Evolutionary conservation across 768 basidiomycete genomes (phyloP), one percentile per base, ranked within the genome.

Genomic region (Termitomyces sp.): DNA sequence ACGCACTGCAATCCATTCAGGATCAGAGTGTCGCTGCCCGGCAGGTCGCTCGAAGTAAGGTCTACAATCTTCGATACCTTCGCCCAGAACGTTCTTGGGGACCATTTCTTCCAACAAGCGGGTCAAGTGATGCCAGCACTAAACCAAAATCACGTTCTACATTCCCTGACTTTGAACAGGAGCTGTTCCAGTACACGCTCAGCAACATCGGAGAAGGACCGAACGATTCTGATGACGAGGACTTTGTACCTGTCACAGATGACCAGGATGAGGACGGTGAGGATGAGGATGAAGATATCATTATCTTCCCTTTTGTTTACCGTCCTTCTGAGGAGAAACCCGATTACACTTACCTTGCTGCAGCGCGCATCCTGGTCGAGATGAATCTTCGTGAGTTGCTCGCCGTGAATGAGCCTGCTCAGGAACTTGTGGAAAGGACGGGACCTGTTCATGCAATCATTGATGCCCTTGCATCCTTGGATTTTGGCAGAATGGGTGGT

Each of bases 301-400:
- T 54, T 40, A 57, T 45, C 0, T 55, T 61, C 4, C 59, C 47
- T 15, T 67, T 66, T n/a, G 54, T 40, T 2, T 63, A 45, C 11
- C 54, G 58, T 24, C 65, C 65, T 24, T 62, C 64, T 51, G 60
- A 60, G 22, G 62, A 65, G 10, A 55, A 75, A 15, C 77, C 77
- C 0, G 82, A 84, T 60, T 84, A 82, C 64, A 67, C 69, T 2
- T 83, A 72, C 65, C 74, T 83, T 12, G 71, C 78, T 2, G 76
- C 79, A 14, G 80, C 71, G 9, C 74, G 82, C 12, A 67, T 76
- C 22, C 68, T 82, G 10, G 70, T 83, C 15, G 81, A 84, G 60
- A 70, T 73, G 32, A 84, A 82, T 55, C 52, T 83, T 55, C 70
- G 67, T 11, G 78, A 80, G 11, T 49, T 71, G 3, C 69, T 74